Evolutionary conservation across 1,284 basidiomycete species (phyloP).

Genomic region (Ceratobasidium sp.): DNA sequence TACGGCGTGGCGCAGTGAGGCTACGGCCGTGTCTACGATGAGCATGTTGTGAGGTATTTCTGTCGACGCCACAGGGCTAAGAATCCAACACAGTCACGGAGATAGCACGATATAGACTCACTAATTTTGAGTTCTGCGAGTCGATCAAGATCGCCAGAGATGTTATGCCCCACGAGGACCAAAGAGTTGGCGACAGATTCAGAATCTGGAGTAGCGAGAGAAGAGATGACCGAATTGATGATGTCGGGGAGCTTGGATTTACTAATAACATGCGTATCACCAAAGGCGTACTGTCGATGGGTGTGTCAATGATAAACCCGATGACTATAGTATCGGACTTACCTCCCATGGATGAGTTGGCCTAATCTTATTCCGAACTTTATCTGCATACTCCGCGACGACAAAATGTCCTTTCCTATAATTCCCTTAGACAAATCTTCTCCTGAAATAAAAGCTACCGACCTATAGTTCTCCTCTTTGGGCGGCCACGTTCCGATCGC

Average conservation of each 20-base stretch:
- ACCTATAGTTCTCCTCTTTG: constrained; percentile 80
- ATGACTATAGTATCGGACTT: constrained; percentile 45
- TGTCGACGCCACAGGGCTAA: constrained; percentile 46
- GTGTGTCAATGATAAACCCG: not conserved
- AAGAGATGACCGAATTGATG: constrained; percentile 75
- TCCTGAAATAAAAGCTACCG: constrained; percentile 39
- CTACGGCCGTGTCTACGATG: constrained; percentile 65
- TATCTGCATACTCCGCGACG: constrained; percentile 78
- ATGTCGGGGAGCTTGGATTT: constrained; percentile 74
- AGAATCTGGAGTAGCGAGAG: constrained; percentile 76
- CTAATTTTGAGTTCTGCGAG: constrained; percentile 79
- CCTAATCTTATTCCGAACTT: constrained; percentile 64
- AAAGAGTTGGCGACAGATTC: constrained; percentile 75
- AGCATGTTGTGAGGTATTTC: constrained; percentile 78
- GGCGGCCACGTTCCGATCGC: constrained; percentile 83
- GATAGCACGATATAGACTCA: constrained; percentile 49
- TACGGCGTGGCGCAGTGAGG: constrained; percentile 9
- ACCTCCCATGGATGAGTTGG: constrained; percentile 76
- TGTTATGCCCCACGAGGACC: constrained; percentile 76
- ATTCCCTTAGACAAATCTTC: not conserved
- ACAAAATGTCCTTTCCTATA: constrained; percentile 77
- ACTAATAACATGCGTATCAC: constrained; percentile 73
- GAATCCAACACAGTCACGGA: constrained; percentile 45
- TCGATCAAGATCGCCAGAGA: constrained; percentile 61
- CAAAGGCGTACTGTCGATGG: constrained; percentile 72